These are phyloP conservation scores for Rosa persica DNA, from an alignment of 306 rosid species.

Conservation along the genomic window DNA sequence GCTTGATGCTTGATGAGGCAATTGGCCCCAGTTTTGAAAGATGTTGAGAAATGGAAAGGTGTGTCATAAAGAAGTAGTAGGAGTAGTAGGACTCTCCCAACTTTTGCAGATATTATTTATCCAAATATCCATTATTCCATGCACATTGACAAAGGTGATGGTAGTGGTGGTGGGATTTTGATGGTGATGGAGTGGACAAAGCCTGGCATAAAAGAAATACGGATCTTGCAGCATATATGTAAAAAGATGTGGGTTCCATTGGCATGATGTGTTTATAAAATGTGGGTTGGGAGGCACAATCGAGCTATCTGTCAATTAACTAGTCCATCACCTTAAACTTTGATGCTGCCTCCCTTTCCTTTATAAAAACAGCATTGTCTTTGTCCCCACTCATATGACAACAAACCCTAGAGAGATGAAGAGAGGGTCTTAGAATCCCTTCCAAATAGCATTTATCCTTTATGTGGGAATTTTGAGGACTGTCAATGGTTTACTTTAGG, in stretches of 20 bases:
- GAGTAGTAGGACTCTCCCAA: neutral
- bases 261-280: constrained; percentile 5
- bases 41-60: constrained; percentile 20
- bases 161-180: constrained; percentile 18
- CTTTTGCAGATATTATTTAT: constrained; percentile 18
- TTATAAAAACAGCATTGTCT: constrained; percentile 9
- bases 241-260: constrained; percentile 6
- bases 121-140: constrained; percentile 23
- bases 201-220: constrained; percentile 22
- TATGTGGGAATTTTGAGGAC: constrained; percentile 21
- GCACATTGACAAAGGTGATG: constrained; percentile 1
- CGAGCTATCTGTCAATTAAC: constrained; percentile 1
- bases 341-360: constrained; percentile 22
- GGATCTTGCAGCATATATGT: constrained; percentile 16
- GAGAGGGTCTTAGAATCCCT: neutral
- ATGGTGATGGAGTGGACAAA: constrained; percentile 36
- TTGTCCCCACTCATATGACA: constrained; percentile 20
- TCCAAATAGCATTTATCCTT: constrained; percentile 1
- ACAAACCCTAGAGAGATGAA: neutral
- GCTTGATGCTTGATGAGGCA: constrained; percentile 7
- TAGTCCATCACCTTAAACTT: constrained; percentile 15
- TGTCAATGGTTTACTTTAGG: constrained; percentile 11
- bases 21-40: constrained; percentile 19
- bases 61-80: constrained; percentile 8
- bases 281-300: constrained; percentile 6